phyloP scores from a whole-genome alignment of 345 rosid genomes.

The Brassica juncea region DNA sequence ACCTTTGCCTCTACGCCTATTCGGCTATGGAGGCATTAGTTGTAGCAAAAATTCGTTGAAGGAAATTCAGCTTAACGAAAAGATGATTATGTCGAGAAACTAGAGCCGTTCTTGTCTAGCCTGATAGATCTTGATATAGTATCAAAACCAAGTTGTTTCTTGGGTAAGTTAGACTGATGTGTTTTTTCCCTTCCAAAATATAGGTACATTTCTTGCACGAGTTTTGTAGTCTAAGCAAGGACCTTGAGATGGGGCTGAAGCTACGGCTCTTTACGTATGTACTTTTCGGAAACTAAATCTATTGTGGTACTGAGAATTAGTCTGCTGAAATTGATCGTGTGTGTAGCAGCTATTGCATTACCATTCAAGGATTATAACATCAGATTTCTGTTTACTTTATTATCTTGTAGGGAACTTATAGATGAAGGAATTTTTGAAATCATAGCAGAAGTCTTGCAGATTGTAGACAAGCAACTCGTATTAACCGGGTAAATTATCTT shows the following conservation, averaged over 20 bases:
- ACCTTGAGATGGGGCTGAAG: conserved; percentile 71
- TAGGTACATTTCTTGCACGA: conserved; percentile 86
- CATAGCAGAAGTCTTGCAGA: conserved; percentile 68
- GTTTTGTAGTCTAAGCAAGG: conserved; percentile 84
- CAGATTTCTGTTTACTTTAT: conserved; percentile 3
- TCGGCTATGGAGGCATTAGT: conserved; percentile 6
- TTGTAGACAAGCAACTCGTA: conserved; percentile 74
- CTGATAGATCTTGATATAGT: conserved; percentile 5
- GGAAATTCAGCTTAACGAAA: conserved; percentile 3
- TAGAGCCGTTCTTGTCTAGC: conserved; percentile 5
- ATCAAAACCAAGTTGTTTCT: conserved; percentile 17
- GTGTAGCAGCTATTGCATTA: conserved; percentile 10
- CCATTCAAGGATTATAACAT: neutral
- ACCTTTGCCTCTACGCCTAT: neutral
- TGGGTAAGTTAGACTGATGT: conserved; percentile 28
- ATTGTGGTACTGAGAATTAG: neutral
- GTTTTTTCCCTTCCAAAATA: conserved; percentile 22
- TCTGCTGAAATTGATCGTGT: conserved; percentile 10
- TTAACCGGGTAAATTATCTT: conserved; percentile 64
- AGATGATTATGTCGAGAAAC: neutral
- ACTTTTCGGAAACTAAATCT: conserved; percentile 22
- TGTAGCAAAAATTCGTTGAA: neutral
- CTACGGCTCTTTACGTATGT: conserved; percentile 67
- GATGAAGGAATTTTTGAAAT: conserved; percentile 79
- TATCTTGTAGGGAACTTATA: conserved; percentile 65